Evolutionary conservation across 148 eudicot genomes (phyloP).

Genomic region (Persicaria tinctoria): DNA sequence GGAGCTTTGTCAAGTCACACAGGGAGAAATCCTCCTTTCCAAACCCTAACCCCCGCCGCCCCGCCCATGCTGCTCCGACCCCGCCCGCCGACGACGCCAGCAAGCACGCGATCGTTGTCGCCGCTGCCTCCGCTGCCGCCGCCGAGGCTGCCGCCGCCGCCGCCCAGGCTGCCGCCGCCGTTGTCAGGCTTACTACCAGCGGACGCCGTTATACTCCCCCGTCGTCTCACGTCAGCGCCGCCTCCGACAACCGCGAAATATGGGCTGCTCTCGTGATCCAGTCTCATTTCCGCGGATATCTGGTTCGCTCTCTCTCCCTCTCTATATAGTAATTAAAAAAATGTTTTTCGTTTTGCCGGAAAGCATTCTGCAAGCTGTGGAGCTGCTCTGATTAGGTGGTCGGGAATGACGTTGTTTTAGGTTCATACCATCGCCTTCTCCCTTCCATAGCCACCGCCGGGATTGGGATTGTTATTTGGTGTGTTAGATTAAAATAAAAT

Average conservation of each 20-base stretch:
- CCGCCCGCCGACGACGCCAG: slow-evolving; percentile 20
- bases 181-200: slow-evolving; percentile 29
- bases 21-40: slow-evolving; percentile 25
- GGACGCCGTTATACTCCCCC: slow-evolving; percentile 8
- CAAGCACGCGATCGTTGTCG: slow-evolving; percentile 55
- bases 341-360: not conserved
- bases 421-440: not conserved
- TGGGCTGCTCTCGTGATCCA: slow-evolving; percentile 58
- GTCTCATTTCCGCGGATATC: slow-evolving; percentile 63
- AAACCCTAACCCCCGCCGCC: slow-evolving; percentile 10
- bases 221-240: slow-evolving; percentile 13
- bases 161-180: slow-evolving; percentile 51
- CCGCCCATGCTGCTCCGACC: slow-evolving; percentile 11
- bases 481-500: no score
- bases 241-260: slow-evolving; percentile 10
- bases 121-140: slow-evolving; percentile 58
- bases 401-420: not conserved
- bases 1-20: slow-evolving; percentile 53
- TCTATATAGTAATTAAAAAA: not conserved
- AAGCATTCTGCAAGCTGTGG: not conserved
- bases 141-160: slow-evolving; percentile 76
- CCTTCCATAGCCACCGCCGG: not conserved
- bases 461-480: not conserved
- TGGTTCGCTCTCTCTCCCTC: slow-evolving; percentile 32
- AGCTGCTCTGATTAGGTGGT: no score